Evolutionary conservation across 441 rosid species (phyloP).

Genomic region (Pelargonium australe): DNA sequence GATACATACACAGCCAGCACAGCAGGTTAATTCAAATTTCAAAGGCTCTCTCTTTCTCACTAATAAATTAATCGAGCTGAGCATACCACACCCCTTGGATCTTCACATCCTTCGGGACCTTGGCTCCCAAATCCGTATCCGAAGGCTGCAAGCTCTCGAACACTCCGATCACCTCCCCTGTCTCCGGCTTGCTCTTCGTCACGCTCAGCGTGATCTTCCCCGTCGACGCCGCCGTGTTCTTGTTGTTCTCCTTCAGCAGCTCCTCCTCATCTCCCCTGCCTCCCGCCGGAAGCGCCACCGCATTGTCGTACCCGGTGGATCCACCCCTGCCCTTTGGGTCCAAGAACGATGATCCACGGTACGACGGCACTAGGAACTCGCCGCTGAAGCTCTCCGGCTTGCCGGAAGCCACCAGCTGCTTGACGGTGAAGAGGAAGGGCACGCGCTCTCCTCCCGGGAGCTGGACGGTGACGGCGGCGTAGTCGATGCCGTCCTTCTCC

Average conservation of each 20-base stretch:
- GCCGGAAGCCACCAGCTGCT: slow-evolving; percentile 68
- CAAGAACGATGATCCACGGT: slow-evolving; percentile 79
- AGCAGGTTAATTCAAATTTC: no score
- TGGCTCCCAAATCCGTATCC: slow-evolving; percentile 81
- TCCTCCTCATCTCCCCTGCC: slow-evolving; percentile 92
- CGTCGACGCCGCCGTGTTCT: slow-evolving; percentile 47
- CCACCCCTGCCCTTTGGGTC: slow-evolving; percentile 96
- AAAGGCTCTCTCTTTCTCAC: no score
- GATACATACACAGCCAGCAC: no score
- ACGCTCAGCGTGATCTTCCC: slow-evolving; percentile 77
- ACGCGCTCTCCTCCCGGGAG: slow-evolving; percentile 83
- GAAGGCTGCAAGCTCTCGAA: slow-evolving; percentile 83
- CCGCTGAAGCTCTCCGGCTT: slow-evolving; percentile 71
- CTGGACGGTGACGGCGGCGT: slow-evolving; percentile 85
- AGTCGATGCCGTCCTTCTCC: slow-evolving; percentile 80
- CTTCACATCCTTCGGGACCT: slow-evolving; percentile 69
- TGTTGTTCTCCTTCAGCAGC: slow-evolving; percentile 60
- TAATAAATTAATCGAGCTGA: slow-evolving; percentile 45
- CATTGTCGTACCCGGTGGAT: slow-evolving; percentile 74
- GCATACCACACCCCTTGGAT: slow-evolving; percentile 82
- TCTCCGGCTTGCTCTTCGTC: slow-evolving; percentile 59
- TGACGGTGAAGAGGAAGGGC: slow-evolving; percentile 82
- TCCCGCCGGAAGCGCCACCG: slow-evolving; percentile 82
- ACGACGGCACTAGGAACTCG: slow-evolving; percentile 68
- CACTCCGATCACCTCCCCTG: slow-evolving; percentile 67